Conservation (phyloP, 2,329 filamentous ascomycete species). For the Gaeumannomyces sp. region DNA sequence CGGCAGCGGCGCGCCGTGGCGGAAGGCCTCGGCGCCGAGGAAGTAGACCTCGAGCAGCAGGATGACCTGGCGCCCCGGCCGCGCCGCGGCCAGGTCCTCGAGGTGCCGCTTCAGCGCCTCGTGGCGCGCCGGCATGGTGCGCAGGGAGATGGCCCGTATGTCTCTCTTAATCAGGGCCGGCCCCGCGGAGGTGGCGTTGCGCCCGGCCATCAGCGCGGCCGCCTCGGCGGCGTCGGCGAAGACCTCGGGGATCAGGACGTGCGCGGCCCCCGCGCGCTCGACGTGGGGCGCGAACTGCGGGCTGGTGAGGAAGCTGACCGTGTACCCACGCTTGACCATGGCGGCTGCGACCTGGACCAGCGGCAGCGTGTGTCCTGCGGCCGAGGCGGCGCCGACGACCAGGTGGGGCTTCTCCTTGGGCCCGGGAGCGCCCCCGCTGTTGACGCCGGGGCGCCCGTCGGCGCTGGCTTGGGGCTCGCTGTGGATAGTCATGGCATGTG, state of each 20-base stretch:
- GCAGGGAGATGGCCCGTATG: conserved; percentile 3
- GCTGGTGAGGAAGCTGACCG: conserved; percentile 3
- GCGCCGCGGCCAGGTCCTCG: neutral
- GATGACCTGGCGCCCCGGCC: conserved; percentile 8
- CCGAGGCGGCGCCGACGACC: neutral
- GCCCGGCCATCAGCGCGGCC: neutral
- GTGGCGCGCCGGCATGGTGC: neutral
- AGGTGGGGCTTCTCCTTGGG: conserved; percentile 5
- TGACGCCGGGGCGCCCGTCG: too few relatives aligned
- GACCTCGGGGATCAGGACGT: neutral
- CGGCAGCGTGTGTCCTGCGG: conserved; percentile 9
- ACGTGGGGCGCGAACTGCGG: neutral
- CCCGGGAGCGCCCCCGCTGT: neutral
- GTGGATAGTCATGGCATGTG: neutral
- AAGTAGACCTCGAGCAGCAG: conserved; percentile 7
- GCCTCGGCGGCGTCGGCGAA: neutral
- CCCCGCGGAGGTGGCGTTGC: neutral
- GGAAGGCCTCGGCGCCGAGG: conserved; percentile 5
- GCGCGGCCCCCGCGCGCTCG: conserved; percentile 4
- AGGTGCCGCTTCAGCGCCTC: conserved; percentile 2
- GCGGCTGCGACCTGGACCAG: conserved; percentile 4
- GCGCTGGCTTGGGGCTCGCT: neutral
- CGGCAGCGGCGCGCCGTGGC: conserved; percentile 11
- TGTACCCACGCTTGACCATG: conserved; percentile 11
- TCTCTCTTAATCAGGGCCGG: neutral